A percentile compares a stretch with the other conserved stretches of the same genome.
These are phyloP conservation scores for Aspergillus sp. DNA, from an alignment of 2,329 filamentous ascomycete species.

Conservation along the genomic window DNA sequence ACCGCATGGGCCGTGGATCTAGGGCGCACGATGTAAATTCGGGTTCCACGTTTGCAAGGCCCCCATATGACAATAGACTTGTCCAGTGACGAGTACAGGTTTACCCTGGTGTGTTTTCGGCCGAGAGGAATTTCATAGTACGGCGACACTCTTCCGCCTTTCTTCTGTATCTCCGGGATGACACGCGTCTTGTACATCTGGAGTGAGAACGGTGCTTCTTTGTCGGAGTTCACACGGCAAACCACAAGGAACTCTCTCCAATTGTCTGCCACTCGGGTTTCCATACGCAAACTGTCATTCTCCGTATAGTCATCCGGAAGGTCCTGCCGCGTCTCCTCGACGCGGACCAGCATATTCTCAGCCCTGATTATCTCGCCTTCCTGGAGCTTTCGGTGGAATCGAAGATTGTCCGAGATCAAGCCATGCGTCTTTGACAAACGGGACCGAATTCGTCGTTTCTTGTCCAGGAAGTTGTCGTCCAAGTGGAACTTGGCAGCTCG, in stretches of 20 bases:
- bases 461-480: constrained; percentile 41
- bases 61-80: constrained; percentile 65
- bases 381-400: constrained; percentile 38
- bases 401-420: constrained; percentile 32
- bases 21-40: constrained; percentile 62
- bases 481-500: constrained; percentile 45
- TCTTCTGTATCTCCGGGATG: constrained; percentile 58
- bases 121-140: constrained; percentile 58
- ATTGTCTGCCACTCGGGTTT: constrained; percentile 58
- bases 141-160: constrained; percentile 52
- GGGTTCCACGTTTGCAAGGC: constrained; percentile 52
- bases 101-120: constrained; percentile 54
- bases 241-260: constrained; percentile 65
- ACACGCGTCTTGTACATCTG: constrained; percentile 63
- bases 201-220: constrained; percentile 54
- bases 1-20: constrained; percentile 60
- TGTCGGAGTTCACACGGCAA: constrained; percentile 56
- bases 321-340: constrained; percentile 54
- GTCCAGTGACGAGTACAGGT: constrained; percentile 64
- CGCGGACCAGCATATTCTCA: constrained; percentile 65
- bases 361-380: constrained; percentile 65
- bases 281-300: constrained; percentile 58
- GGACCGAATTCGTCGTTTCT: constrained; percentile 38
- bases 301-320: constrained; percentile 62
- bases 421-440: constrained; percentile 36